phyloP scores from a whole-genome alignment of 345 rosid species.

The Linum lewisii region DNA sequence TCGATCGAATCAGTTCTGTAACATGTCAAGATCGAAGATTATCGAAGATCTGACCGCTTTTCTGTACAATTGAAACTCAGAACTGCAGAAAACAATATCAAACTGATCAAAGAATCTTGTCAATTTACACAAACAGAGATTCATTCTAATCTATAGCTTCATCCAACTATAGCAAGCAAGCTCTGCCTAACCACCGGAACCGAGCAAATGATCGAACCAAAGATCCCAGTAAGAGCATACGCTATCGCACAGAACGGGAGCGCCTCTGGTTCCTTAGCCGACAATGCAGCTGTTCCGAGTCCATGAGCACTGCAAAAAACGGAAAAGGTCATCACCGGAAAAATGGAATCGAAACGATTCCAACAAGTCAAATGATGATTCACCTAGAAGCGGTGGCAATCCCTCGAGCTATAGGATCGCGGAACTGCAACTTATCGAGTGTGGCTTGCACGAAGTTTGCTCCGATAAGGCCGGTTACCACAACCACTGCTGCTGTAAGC shows the following conservation, averaged over 20 bases:
- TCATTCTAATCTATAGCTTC: conserved; percentile 6
- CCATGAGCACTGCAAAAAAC: conserved; percentile 73
- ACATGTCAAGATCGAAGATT: no score
- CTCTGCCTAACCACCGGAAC: conserved; percentile 81
- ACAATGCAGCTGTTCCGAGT: conserved; percentile 92
- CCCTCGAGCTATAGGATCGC: conserved; percentile 87
- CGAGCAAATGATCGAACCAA: conserved; percentile 79
- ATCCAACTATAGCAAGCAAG: conserved; percentile 59
- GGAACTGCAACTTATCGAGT: conserved; percentile 57
- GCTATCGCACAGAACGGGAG: conserved; percentile 95
- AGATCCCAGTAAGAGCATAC: conserved; percentile 87
- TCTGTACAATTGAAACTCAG: no score
- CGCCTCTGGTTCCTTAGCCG: conserved; percentile 95
- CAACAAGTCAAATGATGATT: no score
- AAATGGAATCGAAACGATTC: not conserved
- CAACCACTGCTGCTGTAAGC: conserved; percentile 89
- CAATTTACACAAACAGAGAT: not conserved
- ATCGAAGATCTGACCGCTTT: no score
- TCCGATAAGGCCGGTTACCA: conserved; percentile 82
- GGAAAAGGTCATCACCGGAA: no score
- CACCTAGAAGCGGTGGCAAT: conserved; percentile 93
- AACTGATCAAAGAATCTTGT: not conserved
- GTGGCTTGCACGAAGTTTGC: conserved; percentile 83
- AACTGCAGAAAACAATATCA: no score
- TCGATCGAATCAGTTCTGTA: no score